Conservation (phyloP, 2,329 filamentous ascomycete species). For the Aspergillus ibericus region DNA sequence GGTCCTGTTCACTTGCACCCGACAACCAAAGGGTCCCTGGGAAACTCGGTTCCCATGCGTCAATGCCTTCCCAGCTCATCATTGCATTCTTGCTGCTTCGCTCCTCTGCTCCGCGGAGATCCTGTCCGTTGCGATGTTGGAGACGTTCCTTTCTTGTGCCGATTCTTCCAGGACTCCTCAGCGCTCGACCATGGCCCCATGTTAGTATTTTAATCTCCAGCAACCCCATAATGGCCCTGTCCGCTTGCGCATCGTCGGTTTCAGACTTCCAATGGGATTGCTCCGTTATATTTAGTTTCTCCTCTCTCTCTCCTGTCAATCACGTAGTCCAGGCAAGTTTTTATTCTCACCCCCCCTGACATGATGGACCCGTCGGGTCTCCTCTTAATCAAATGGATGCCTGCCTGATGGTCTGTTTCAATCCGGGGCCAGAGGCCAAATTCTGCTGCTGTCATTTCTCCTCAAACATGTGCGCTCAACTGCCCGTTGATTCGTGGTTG, state of each 20-base stretch:
- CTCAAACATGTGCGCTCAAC: background rate
- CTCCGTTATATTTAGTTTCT: constrained; percentile 7
- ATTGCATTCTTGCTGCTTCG: background rate
- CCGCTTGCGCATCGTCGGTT: constrained; percentile 1
- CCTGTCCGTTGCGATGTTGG: background rate
- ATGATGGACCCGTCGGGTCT: constrained; percentile 1
- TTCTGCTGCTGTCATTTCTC: background rate
- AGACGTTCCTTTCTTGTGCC: background rate
- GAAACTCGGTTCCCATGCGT: background rate
- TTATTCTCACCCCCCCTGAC: background rate
- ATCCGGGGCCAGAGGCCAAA: background rate
- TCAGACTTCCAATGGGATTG: constrained; percentile 5
- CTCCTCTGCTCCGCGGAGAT: constrained; percentile 14
- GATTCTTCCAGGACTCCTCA: background rate
- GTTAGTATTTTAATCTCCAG: background rate
- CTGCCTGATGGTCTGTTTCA: background rate
- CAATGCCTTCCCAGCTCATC: background rate
- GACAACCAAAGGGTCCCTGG: background rate
- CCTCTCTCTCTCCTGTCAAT: background rate
- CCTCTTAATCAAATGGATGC: background rate
- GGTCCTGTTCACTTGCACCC: background rate
- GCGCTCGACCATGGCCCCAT: background rate
- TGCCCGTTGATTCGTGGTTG: background rate
- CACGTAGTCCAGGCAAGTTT: constrained; percentile 6
- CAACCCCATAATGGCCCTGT: background rate